These are phyloP conservation scores for Apiospora koreana DNA, from an alignment of 2,329 filamentous ascomycete genomes.

Conservation along the genomic window DNA sequence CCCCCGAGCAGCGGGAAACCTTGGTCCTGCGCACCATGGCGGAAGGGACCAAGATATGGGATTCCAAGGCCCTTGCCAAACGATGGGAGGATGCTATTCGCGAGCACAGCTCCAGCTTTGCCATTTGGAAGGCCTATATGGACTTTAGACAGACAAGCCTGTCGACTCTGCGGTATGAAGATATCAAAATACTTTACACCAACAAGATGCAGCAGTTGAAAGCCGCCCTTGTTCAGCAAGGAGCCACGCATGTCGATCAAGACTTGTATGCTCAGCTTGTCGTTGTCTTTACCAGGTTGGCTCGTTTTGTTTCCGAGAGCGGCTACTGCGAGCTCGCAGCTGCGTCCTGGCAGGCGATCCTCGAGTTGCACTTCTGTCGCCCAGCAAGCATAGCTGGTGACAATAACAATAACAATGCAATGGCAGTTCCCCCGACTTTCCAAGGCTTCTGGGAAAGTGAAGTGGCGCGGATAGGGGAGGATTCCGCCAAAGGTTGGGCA, in stretches of 20 bases:
- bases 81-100: constrained; percentile 67
- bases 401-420: constrained; percentile 10
- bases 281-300: constrained; percentile 75
- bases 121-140: constrained; percentile 73
- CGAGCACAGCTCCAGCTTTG: constrained; percentile 56
- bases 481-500: constrained; percentile 69
- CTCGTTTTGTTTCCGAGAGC: constrained; percentile 71
- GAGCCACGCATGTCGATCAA: constrained; percentile 14
- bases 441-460: constrained; percentile 88
- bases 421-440: constrained; percentile 47
- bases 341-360: constrained; percentile 78
- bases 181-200: constrained; percentile 60
- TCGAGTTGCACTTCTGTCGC: constrained; percentile 71
- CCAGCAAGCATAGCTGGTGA: constrained; percentile 21
- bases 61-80: constrained; percentile 55
- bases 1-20: constrained; percentile 51
- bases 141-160: constrained; percentile 73
- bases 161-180: constrained; percentile 66
- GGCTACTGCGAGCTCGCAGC: constrained; percentile 78
- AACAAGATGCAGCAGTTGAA: constrained; percentile 52
- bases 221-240: neutral
- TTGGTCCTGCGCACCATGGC: constrained; percentile 71
- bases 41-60: constrained; percentile 77
- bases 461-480: constrained; percentile 74
- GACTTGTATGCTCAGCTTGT: constrained; percentile 48